Conservation (phyloP, 805 yeast genomes). For the Starmerella potacharoeniae region DNA sequence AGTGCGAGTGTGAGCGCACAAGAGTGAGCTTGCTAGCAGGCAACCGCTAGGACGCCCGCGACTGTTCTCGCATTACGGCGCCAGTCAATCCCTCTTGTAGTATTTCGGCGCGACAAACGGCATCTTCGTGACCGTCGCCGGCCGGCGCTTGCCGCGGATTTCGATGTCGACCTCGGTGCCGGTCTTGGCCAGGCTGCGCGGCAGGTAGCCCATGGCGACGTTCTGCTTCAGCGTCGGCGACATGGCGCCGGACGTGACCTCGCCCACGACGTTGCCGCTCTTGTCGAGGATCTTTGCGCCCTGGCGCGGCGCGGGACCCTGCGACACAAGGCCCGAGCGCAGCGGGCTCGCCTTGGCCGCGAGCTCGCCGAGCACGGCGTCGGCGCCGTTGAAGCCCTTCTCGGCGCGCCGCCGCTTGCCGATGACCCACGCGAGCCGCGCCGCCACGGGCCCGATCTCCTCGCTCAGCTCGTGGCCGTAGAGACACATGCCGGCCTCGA, state of each 20-base stretch:
- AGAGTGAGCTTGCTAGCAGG: too few relatives aligned
- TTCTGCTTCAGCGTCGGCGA: conserved; percentile 66
- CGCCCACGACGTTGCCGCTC: conserved; percentile 42
- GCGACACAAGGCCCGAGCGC: conserved; percentile 61
- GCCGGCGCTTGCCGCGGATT: conserved; percentile 72
- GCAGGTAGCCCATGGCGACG: conserved; percentile 82
- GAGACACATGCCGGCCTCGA: conserved; percentile 97
- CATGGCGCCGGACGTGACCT: conserved; percentile 51
- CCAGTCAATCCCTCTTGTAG: conserved; percentile 30
- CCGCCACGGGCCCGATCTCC: conserved; percentile 73
- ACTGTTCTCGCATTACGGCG: too few relatives aligned
- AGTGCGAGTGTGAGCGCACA: too few relatives aligned
- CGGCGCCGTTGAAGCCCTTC: conserved; percentile 61
- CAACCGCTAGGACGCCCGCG: too few relatives aligned
- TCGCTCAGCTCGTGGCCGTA: conserved; percentile 88
- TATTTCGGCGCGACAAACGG: conserved; percentile 75
- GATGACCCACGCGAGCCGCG: conserved; percentile 79
- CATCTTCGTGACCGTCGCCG: conserved; percentile 64
- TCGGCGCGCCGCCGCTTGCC: conserved; percentile 62
- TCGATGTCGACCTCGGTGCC: conserved; percentile 65
- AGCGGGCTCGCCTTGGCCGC: conserved; percentile 47
- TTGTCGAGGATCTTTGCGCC: conserved; percentile 57
- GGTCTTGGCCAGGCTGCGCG: conserved; percentile 55
- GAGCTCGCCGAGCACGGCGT: conserved; percentile 57
- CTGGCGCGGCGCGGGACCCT: conserved; percentile 90